phyloP scores from a whole-genome alignment of 2,329 filamentous ascomycete genomes.

The Trichoderma semiorbis region DNA sequence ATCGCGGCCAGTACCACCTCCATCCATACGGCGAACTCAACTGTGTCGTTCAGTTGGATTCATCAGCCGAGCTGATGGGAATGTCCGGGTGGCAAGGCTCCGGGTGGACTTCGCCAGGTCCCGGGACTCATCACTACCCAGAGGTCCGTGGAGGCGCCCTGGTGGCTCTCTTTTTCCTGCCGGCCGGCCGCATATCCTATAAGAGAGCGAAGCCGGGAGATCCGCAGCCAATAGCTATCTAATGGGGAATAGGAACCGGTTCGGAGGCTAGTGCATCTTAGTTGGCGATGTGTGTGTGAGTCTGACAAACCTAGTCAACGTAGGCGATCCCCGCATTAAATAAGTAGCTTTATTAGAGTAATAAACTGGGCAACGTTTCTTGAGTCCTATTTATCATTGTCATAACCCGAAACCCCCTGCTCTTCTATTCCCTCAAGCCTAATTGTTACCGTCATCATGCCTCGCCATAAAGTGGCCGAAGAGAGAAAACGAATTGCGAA shows the following conservation, averaged over 20 bases:
- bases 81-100: slow-evolving; percentile 55
- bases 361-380: background rate
- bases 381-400: background rate
- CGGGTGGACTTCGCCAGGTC: slow-evolving; percentile 53
- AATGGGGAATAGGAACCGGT: background rate
- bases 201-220: slow-evolving; percentile 39
- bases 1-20: slow-evolving; percentile 50
- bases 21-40: slow-evolving; percentile 56
- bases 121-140: slow-evolving; percentile 56
- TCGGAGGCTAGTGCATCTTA: background rate
- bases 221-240: slow-evolving; percentile 34
- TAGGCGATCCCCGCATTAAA: background rate
- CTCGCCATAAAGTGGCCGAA: background rate
- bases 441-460: background rate
- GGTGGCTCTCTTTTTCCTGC: slow-evolving; percentile 54
- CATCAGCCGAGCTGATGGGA: slow-evolving; percentile 48
- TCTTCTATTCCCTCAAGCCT: background rate
- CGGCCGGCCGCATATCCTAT: slow-evolving; percentile 52
- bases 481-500: background rate
- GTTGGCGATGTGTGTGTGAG: background rate
- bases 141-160: slow-evolving; percentile 47
- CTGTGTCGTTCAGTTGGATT: slow-evolving; percentile 50
- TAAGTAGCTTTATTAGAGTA: background rate
- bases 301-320: background rate
- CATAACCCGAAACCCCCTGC: background rate